Percentiles rank a stretch among this genome's conserved stretches.
Evolutionary conservation across 2,329 filamentous ascomycete species (phyloP).

Genomic region (Pseudogymnoascus sp.): DNA sequence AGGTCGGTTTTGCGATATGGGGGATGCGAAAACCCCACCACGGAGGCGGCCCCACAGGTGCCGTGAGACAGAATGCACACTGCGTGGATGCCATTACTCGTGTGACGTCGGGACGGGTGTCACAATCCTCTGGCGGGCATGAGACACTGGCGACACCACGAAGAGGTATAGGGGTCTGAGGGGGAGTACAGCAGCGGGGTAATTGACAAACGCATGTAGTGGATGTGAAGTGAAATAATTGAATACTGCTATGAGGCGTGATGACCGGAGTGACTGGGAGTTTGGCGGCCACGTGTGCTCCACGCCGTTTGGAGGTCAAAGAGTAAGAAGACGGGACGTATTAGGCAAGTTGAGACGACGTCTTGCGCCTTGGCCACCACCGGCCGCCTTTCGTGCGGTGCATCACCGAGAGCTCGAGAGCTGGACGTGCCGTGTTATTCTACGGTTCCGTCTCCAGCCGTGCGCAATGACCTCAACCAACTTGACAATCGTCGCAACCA

Average conservation of each 20-base stretch:
- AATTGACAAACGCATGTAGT: neutral
- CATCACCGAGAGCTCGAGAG: neutral
- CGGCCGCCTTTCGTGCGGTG: neutral
- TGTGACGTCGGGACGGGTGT: neutral
- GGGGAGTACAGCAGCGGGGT: neutral
- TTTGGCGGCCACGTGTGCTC: too few relatives aligned
- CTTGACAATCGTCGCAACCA: neutral
- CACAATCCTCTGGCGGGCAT: too few relatives aligned
- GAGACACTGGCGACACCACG: neutral
- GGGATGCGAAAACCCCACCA: neutral
- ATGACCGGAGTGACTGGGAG: too few relatives aligned
- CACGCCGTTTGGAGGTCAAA: neutral
- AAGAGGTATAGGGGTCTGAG: neutral
- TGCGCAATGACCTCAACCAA: neutral
- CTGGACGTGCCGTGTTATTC: neutral
- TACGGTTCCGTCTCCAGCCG: neutral
- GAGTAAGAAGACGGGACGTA: neutral
- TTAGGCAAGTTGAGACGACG: neutral
- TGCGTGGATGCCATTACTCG: neutral
- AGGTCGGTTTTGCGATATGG: too few relatives aligned
- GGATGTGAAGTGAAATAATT: neutral
- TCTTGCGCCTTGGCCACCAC: neutral
- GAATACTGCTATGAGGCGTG: neutral
- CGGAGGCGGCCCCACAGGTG: neutral
- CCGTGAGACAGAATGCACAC: neutral